Percentiles rank a stretch among this genome's conserved stretches.
These are phyloP conservation scores for Carex scoparia DNA, from an alignment of 176 grass and related monocot species.

Conservation along the genomic window DNA sequence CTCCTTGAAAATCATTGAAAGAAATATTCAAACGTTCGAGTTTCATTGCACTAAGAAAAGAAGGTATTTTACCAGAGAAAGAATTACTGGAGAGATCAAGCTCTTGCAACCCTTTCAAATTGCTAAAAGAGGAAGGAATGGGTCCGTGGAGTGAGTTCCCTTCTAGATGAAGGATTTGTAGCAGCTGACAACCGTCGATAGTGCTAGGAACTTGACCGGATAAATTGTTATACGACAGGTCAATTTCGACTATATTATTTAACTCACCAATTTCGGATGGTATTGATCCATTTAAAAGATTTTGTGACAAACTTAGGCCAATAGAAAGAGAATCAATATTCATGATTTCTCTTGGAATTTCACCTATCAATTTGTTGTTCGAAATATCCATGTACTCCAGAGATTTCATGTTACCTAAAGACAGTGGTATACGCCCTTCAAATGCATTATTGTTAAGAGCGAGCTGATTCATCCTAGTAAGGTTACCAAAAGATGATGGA, in stretches of 20 bases:
- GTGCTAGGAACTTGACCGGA: slow-evolving; percentile 44
- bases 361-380: slow-evolving; percentile 31
- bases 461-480: not conserved
- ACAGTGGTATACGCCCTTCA: slow-evolving; percentile 18
- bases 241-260: slow-evolving; percentile 13
- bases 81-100: slow-evolving; percentile 35
- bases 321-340: slow-evolving; percentile 20
- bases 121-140: slow-evolving; percentile 25
- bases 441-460: not conserved
- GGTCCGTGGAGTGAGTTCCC: slow-evolving; percentile 30
- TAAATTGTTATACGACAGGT: slow-evolving; percentile 35
- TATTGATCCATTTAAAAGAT: slow-evolving; percentile 36
- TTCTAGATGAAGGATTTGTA: slow-evolving; percentile 26
- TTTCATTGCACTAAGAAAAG: slow-evolving; percentile 19
- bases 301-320: slow-evolving; percentile 31
- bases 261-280: slow-evolving; percentile 26
- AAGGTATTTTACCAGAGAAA: slow-evolving; percentile 34
- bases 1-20: slow-evolving; percentile 47
- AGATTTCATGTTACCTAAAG: slow-evolving; percentile 22
- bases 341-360: slow-evolving; percentile 41
- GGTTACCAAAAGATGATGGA: slow-evolving; percentile 20
- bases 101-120: slow-evolving; percentile 28
- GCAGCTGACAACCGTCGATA: slow-evolving; percentile 28
- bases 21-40: slow-evolving; percentile 35
- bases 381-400: slow-evolving; percentile 14